Conservation (phyloP, 345 rosid genomes). For the Heritiera littoralis region DNA sequence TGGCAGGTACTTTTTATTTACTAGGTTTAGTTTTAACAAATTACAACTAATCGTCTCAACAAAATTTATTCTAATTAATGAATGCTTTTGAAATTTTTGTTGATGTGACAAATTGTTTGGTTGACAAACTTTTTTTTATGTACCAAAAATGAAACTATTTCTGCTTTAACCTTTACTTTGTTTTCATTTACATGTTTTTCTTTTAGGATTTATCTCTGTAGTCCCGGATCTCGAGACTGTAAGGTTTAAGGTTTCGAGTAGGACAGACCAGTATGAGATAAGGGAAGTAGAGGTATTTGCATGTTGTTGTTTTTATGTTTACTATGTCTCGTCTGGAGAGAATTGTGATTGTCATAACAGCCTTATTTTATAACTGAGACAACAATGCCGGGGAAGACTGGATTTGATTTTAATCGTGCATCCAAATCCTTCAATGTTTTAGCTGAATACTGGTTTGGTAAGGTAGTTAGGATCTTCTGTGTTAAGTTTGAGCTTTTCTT, state of each 20-base stretch:
- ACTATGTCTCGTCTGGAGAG: constrained; percentile 3
- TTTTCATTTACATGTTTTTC: not conserved
- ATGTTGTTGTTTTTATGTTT: not conserved
- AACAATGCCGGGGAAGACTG: constrained; percentile 73
- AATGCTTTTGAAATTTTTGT: not conserved
- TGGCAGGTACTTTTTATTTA: constrained; percentile 55
- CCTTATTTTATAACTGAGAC: constrained; percentile 83
- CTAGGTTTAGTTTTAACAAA: not conserved
- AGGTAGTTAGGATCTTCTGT: constrained; percentile 55
- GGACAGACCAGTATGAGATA: constrained; percentile 67
- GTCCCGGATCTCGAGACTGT: constrained; percentile 90
- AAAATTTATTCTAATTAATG: not conserved
- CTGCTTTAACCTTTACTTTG: not conserved
- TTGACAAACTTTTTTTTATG: not conserved
- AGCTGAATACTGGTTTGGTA: constrained; percentile 94
- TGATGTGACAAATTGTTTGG: not conserved
- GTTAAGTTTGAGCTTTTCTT: not conserved
- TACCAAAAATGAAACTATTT: not conserved
- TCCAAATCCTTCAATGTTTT: constrained; percentile 78
- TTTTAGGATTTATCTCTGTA: constrained; percentile 20
- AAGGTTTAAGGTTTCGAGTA: constrained; percentile 55
- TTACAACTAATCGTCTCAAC: not conserved
- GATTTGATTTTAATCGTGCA: constrained; percentile 72
- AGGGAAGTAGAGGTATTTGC: constrained; percentile 77
- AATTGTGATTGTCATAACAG: constrained; percentile 36